Conservation (phyloP, 1,284 basidiomycete species). For the Austroboletus novae-zelandiae region DNA sequence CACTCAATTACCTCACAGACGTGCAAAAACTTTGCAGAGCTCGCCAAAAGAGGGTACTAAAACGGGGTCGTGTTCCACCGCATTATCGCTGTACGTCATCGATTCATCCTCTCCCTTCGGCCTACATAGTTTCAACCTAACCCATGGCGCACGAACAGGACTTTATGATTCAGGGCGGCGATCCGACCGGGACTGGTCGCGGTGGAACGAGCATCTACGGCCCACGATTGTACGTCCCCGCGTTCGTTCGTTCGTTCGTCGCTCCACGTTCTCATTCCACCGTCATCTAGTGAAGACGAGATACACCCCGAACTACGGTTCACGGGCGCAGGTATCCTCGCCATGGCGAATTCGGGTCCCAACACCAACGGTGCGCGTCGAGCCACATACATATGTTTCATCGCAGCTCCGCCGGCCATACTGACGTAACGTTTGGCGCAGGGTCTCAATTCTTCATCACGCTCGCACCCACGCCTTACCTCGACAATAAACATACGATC, state of each 20-base stretch:
- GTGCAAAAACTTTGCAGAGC: slow-evolving; percentile 88
- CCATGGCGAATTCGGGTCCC: slow-evolving; percentile 95
- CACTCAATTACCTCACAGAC: slow-evolving; percentile 51
- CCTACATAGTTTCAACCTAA: no score
- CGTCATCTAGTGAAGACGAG: slow-evolving; percentile 68
- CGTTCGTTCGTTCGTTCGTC: not conserved
- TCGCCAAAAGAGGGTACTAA: slow-evolving; percentile 83
- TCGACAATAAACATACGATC: slow-evolving; percentile 94
- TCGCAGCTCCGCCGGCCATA: no score
- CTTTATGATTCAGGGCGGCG: slow-evolving; percentile 95
- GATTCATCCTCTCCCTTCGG: not conserved
- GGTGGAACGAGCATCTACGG: slow-evolving; percentile 92
- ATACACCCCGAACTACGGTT: slow-evolving; percentile 86
- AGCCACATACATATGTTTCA: no score
- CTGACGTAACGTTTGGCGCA: not conserved
- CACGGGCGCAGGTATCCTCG: slow-evolving; percentile 93
- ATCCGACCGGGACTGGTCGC: slow-evolving; percentile 92
- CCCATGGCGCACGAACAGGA: slow-evolving; percentile 42
- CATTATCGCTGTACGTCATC: slow-evolving; percentile 69
- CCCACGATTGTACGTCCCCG: slow-evolving; percentile 70
- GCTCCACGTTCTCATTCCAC: not conserved
- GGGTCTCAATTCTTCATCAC: slow-evolving; percentile 96
- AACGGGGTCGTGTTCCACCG: slow-evolving; percentile 87
- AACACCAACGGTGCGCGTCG: slow-evolving; percentile 81
- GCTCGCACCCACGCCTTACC: slow-evolving; percentile 84